Evolutionary conservation across 1,284 basidiomycete genomes (phyloP), one percentile per base, ranked within the genome.

Genomic region (Ceratobasidium sp.): DNA sequence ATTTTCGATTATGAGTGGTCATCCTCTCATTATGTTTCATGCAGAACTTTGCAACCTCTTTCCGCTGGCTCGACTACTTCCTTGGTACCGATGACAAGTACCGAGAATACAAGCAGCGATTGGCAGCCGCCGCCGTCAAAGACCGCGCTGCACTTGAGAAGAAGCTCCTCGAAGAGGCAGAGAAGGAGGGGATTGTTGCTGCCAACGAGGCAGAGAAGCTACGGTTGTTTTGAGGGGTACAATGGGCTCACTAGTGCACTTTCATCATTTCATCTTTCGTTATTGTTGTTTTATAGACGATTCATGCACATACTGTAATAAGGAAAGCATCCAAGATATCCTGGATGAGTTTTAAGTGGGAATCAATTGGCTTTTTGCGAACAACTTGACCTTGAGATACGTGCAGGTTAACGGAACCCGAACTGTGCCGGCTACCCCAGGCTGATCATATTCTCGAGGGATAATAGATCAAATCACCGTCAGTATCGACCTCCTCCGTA

Each of bases 11-110:
- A n/a, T 56, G 20, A 29, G 32, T 49, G 2, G 42, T 22, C 7
- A 12, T 47, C 6, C 20, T 47, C 45, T 7, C 22, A 20, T 22
- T 47, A 7, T 20, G 10, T 47, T 8, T 6, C 10, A 20, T n/a
- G 69, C 78, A 79, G 75, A 95, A 94, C 83, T 96, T 86, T 79
- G 90, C 91, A 20, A 95, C 93, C 29, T 92, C 90, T n/a, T 96
- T 96, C 87, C 86, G 94, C 60, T 96, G 92, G 90, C 94, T 92
- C 82, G 94, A 96, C 78, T 85, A 85, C 73, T 80, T 93, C 73
- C 88, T 91, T 77, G 94, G 93, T 72, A 96, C 94, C 4, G 93
- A 96, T 76, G 79, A 82, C 80, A 92, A 91, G 82, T 96, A 94
- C 81, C 86, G 82, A 22, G 86, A 84, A 47, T 93, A 94, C 83